These are phyloP conservation scores for Fusarium tricinctum DNA, from an alignment of 2,329 filamentous ascomycete genomes.

Conservation along the genomic window DNA sequence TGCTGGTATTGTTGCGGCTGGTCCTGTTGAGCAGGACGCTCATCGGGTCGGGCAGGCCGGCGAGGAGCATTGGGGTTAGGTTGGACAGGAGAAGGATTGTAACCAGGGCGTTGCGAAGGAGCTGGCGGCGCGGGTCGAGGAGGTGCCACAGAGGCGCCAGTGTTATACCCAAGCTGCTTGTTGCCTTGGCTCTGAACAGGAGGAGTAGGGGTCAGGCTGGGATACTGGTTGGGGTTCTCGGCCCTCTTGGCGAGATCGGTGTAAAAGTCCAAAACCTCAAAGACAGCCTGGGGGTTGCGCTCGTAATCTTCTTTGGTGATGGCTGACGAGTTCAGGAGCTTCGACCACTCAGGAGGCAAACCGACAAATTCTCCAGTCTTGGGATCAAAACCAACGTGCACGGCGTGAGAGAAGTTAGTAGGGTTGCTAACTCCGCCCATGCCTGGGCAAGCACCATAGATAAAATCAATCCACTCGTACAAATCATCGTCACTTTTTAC, in stretches of 20 bases:
- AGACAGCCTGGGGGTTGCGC: conserved; percentile 89
- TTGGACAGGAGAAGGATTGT: conserved; percentile 56
- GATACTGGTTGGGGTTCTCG: conserved; percentile 77
- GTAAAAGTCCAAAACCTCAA: conserved; percentile 88
- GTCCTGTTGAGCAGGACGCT: conserved; percentile 51
- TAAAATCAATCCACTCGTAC: conserved; percentile 98
- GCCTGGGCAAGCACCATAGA: conserved; percentile 95
- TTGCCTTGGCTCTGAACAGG: conserved; percentile 68
- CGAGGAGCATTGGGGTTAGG: conserved; percentile 57
- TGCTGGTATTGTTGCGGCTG: conserved; percentile 69
- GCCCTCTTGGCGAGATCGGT: conserved; percentile 83
- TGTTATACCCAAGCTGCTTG: conserved; percentile 73
- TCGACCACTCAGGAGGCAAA: conserved; percentile 95
- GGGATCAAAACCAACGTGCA: conserved; percentile 97
- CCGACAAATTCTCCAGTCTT: conserved; percentile 96
- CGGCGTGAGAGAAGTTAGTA: conserved; percentile 96
- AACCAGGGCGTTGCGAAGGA: conserved; percentile 61
- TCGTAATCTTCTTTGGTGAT: conserved; percentile 99
- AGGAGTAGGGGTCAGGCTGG: conserved; percentile 77
- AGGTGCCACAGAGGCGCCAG: conserved; percentile 73
- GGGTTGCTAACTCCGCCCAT: conserved; percentile 99
- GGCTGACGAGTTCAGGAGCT: conserved; percentile 93
- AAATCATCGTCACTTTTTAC: conserved; percentile 97
- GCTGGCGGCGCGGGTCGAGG: conserved; percentile 73
- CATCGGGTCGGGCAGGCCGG: conserved; percentile 60